A percentile compares a stretch with the other conserved stretches of the same genome.
Conservation (phyloP, 495 filamentous ascomycete genomes). For the Hypoxylon fragiforme region DNA sequence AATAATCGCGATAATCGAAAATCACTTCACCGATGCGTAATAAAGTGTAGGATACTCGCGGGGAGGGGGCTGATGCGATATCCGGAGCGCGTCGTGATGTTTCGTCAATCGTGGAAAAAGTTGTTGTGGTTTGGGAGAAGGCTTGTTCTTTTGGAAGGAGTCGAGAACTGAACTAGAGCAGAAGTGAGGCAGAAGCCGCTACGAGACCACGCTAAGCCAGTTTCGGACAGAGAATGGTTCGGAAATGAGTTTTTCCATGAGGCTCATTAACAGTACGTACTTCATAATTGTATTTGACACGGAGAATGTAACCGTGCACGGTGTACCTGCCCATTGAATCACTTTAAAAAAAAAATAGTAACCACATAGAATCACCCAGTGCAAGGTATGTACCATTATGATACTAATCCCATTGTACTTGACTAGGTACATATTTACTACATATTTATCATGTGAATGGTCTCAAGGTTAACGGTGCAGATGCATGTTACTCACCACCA, state of each 20-base stretch:
- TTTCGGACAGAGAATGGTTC: slow-evolving; percentile 17
- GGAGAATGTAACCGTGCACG: too few species aligned
- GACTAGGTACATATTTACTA: too few species aligned
- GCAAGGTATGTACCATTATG: too few species aligned
- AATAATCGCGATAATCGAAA: slow-evolving; percentile 23
- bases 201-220: slow-evolving; percentile 26
- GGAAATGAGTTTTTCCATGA: slow-evolving; percentile 34
- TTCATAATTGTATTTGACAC: too few species aligned
- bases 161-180: slow-evolving; percentile 5
- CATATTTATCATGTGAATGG: too few species aligned
- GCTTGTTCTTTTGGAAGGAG: slow-evolving; percentile 12
- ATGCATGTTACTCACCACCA: too few species aligned
- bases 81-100: slow-evolving; percentile 47
- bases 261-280: slow-evolving; percentile 1
- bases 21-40: slow-evolving; percentile 34
- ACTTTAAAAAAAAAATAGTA: too few species aligned
- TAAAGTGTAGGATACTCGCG: slow-evolving; percentile 33
- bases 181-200: slow-evolving; percentile 22
- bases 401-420: too few species aligned
- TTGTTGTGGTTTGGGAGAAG: slow-evolving; percentile 40
- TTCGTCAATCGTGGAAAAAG: slow-evolving; percentile 26
- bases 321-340: too few species aligned
- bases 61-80: slow-evolving; percentile 35
- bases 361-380: too few species aligned
- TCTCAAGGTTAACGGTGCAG: too few species aligned